These are phyloP conservation scores for Backusella parvicylindrica DNA, from an alignment of 192 early-diverging fungal species.

Conservation along the genomic window DNA sequence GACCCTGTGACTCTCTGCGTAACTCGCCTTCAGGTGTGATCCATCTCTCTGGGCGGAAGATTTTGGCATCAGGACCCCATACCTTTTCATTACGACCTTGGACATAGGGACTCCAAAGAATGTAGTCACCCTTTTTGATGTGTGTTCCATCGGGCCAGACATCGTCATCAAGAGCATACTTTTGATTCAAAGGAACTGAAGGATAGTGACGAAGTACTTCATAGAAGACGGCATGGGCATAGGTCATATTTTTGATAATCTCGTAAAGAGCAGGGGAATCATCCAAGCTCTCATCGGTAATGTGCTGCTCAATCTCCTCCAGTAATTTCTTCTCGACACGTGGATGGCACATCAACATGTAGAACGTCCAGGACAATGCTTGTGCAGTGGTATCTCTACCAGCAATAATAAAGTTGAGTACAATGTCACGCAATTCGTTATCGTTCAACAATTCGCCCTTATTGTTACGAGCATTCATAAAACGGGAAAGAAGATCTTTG, in stretches of 20 bases:
- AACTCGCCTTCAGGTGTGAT: constrained; percentile 37
- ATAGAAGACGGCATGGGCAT: constrained; percentile 33
- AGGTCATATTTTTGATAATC: constrained; percentile 33
- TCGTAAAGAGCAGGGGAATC: constrained; percentile 29
- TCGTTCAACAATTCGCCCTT: constrained; percentile 23
- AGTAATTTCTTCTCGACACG: constrained; percentile 39
- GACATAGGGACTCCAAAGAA: constrained; percentile 49
- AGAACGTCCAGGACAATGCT: constrained; percentile 49
- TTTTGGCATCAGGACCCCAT: constrained; percentile 62
- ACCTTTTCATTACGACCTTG: constrained; percentile 50
- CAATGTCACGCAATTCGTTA: constrained; percentile 33
- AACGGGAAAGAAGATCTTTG: constrained; percentile 33
- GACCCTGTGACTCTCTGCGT: constrained; percentile 36
- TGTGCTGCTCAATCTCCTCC: constrained; percentile 34
- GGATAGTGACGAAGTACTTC: constrained; percentile 68
- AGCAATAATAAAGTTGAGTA: constrained; percentile 40
- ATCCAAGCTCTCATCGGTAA: constrained; percentile 27
- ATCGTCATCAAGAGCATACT: constrained; percentile 52
- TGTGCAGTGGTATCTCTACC: constrained; percentile 52
- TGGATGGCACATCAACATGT: constrained; percentile 38
- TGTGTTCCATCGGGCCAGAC: constrained; percentile 59
- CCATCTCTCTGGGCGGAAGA: constrained; percentile 68
- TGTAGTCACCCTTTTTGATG: constrained; percentile 47
- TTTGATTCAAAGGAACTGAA: constrained; percentile 57
- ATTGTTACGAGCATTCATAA: constrained; percentile 31